Percentiles rank a stretch among this genome's conserved stretches.
These are phyloP conservation scores for Lentinula edodes DNA, from an alignment of 768 basidiomycete species.

Conservation along the genomic window DNA sequence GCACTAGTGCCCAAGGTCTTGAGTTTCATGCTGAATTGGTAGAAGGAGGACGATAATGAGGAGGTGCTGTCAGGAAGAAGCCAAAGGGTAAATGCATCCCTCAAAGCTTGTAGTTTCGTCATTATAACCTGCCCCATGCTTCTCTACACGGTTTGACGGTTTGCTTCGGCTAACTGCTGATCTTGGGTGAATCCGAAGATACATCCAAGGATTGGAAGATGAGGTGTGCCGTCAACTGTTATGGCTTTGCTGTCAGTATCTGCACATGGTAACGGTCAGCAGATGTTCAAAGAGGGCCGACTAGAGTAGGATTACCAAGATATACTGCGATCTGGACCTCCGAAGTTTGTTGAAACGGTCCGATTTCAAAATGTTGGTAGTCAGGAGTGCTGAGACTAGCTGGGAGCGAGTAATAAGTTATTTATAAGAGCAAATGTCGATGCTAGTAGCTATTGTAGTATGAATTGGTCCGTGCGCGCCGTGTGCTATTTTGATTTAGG, in stretches of 20 bases:
- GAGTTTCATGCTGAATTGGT: not conserved
- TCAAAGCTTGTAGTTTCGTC: not conserved
- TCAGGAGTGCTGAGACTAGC: not conserved
- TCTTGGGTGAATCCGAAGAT: not conserved
- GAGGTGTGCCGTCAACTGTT: not conserved
- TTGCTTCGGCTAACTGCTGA: not conserved
- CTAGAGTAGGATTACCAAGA: not conserved
- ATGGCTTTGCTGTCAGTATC: not conserved
- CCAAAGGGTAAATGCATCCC: not conserved
- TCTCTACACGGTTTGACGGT: not conserved
- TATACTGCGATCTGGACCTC: too few relatives aligned
- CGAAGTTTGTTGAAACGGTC: not conserved
- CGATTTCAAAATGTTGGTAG: not conserved
- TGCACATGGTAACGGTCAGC: slow-evolving; percentile 3
- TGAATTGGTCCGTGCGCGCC: not conserved
- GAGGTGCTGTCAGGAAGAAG: not conserved
- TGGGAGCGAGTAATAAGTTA: not conserved
- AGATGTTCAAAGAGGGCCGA: not conserved
- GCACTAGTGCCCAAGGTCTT: not conserved
- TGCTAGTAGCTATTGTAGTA: not conserved
- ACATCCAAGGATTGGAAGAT: not conserved
- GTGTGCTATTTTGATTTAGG: too few relatives aligned
- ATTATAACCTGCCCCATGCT: not conserved
- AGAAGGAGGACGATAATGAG: not conserved
- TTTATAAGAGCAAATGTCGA: too few relatives aligned